A percentile compares a stretch with the other conserved stretches of the same genome.
phyloP scores from a whole-genome alignment of 192 early-diverging fungal species.

The Backusella circina region DNA sequence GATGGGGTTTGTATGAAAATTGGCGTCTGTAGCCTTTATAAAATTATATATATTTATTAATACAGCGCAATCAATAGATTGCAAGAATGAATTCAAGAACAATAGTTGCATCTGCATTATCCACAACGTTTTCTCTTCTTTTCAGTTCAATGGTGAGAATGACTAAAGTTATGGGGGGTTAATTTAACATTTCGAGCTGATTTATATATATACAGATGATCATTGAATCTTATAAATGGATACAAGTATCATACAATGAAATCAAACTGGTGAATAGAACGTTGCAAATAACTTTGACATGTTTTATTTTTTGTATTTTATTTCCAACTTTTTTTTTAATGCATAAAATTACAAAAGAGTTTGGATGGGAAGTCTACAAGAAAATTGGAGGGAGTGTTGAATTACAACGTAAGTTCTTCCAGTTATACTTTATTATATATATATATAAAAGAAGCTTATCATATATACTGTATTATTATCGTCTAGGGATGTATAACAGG shows the following conservation, averaged over 20 bases:
- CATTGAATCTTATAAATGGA: not conserved
- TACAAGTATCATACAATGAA: not conserved
- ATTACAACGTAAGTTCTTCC: not conserved
- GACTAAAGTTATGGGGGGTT: not conserved
- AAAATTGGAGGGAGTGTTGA: not conserved
- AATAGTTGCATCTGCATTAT: not conserved
- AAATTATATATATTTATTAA: not conserved
- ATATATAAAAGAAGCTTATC: not conserved
- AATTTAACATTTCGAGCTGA: not conserved
- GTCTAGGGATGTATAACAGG: not conserved
- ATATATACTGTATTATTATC: not conserved
- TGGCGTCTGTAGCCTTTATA: not conserved
- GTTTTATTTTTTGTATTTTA: not conserved
- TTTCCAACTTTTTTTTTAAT: not conserved
- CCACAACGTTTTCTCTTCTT: not conserved
- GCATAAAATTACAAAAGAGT: not conserved
- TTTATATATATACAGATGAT: not conserved
- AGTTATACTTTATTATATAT: not conserved
- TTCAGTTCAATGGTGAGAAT: not conserved
- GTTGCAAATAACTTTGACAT: not conserved
- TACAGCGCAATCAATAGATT: not conserved
- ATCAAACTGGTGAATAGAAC: not conserved
- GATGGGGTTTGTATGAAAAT: not conserved
- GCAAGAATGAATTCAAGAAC: conserved; percentile 1
- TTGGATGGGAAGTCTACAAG: not conserved